Evolutionary conservation across 1,139 yeast genomes (phyloP).

Genomic region (Protomyces lactucae-debilis): DNA sequence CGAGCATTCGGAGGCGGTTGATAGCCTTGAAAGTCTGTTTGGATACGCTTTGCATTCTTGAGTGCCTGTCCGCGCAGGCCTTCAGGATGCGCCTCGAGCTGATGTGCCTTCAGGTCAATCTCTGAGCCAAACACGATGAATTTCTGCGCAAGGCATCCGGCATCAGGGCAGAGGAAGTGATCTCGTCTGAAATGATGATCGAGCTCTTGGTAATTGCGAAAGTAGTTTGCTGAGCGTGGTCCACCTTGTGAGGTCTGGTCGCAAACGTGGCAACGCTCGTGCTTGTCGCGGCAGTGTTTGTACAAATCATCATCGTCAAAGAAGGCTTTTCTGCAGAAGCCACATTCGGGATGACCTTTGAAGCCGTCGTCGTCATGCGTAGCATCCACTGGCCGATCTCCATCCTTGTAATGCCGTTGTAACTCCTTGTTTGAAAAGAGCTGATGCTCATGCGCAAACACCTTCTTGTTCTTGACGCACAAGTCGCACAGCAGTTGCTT

Average conservation of each 20-base stretch:
- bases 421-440: slow-evolving; percentile 60
- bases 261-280: slow-evolving; percentile 87
- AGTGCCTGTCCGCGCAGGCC: slow-evolving; percentile 28
- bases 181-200: slow-evolving; percentile 66
- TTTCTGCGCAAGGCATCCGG: slow-evolving; percentile 76
- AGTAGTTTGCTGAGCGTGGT: slow-evolving; percentile 66
- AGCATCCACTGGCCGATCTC: slow-evolving; percentile 41
- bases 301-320: slow-evolving; percentile 86
- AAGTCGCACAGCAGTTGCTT: slow-evolving; percentile 59
- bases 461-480: slow-evolving; percentile 70
- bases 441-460: slow-evolving; percentile 67
- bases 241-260: slow-evolving; percentile 56
- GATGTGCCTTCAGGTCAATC: slow-evolving; percentile 80
- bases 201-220: slow-evolving; percentile 65
- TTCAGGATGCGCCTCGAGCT: slow-evolving; percentile 75
- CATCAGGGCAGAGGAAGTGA: slow-evolving; percentile 78
- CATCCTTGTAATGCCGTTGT: slow-evolving; percentile 63
- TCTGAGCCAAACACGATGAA: slow-evolving; percentile 89
- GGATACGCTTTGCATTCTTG: slow-evolving; percentile 26
- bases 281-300: slow-evolving; percentile 74
- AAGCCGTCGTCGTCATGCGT: slow-evolving; percentile 53
- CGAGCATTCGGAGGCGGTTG: slow-evolving; percentile 24
- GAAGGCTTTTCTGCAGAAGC: slow-evolving; percentile 66
- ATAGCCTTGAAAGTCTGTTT: slow-evolving; percentile 24
- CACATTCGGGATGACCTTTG: slow-evolving; percentile 84